phyloP scores from a whole-genome alignment of 2,329 filamentous ascomycete genomes.

The Pochonia chlamydosporia region DNA sequence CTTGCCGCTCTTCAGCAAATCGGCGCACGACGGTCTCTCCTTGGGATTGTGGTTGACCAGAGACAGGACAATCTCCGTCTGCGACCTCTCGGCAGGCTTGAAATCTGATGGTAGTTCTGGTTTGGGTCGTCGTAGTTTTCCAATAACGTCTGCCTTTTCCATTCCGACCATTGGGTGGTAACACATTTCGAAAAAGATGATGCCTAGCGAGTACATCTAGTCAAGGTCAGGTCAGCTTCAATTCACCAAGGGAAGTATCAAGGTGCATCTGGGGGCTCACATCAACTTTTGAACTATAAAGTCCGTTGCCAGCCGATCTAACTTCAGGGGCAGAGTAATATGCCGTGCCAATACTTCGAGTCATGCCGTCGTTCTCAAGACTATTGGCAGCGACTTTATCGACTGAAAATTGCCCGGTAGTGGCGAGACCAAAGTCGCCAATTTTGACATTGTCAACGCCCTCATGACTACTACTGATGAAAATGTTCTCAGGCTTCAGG shows the following conservation, averaged over 20 bases:
- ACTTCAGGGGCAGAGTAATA: conserved; percentile 94
- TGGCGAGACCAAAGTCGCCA: conserved; percentile 92
- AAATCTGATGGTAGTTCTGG: conserved; percentile 71
- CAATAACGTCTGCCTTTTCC: conserved; percentile 59
- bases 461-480: conserved; percentile 66
- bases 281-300: conserved; percentile 91
- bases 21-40: conserved; percentile 73
- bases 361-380: conserved; percentile 57
- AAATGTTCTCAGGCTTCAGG: conserved; percentile 95
- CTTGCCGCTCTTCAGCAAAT: conserved; percentile 79
- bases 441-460: conserved; percentile 87
- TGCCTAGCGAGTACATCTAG: conserved; percentile 90
- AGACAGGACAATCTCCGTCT: conserved; percentile 72
- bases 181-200: conserved; percentile 99
- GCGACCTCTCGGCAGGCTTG: conserved; percentile 60
- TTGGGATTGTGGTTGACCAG: conserved; percentile 78
- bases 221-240: background rate
- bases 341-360: conserved; percentile 67
- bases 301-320: conserved; percentile 64
- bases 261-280: conserved; percentile 37
- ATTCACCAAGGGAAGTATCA: conserved; percentile 1
- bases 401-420: conserved; percentile 70
- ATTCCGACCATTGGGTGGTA: conserved; percentile 61
- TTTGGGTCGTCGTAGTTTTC: conserved; percentile 60
- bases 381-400: conserved; percentile 43